These are phyloP conservation scores for Inga laurina DNA, from an alignment of 306 rosid species.

Conservation along the genomic window DNA sequence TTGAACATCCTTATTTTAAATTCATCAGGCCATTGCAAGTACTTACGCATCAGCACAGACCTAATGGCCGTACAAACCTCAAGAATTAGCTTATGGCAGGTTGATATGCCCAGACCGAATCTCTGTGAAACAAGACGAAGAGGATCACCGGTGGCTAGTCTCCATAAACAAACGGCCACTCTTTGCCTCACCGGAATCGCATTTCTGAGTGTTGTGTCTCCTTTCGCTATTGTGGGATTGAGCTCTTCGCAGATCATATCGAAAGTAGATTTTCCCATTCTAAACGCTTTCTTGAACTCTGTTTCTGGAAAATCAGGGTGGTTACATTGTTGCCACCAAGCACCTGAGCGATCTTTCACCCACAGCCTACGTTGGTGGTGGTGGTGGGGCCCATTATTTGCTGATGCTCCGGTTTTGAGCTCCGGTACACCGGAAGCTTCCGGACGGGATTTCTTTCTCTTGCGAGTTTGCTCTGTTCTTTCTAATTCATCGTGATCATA, in stretches of 20 bases:
- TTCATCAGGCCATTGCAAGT: conserved; percentile 85
- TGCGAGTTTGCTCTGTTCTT: conserved; percentile 45
- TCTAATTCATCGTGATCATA: conserved; percentile 50
- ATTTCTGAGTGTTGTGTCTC: conserved; percentile 73
- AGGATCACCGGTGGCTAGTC: conserved; percentile 95
- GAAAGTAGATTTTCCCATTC: conserved; percentile 85
- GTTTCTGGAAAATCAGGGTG: conserved; percentile 76
- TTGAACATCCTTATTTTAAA: conserved; percentile 45
- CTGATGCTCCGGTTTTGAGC: conserved; percentile 30
- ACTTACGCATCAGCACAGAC: conserved; percentile 82
- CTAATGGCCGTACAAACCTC: conserved; percentile 91
- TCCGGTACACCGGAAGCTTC: conserved; percentile 37
- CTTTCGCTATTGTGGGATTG: conserved; percentile 81
- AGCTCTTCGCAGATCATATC: conserved; percentile 81
- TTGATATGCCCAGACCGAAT: conserved; percentile 90
- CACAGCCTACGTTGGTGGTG: conserved; percentile 62
- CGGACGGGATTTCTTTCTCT: conserved; percentile 52
- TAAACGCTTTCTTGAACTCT: conserved; percentile 79
- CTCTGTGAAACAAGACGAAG: conserved; percentile 78
- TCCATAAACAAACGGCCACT: conserved; percentile 91
- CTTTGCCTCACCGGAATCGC: conserved; percentile 92
- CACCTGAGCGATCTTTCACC: conserved; percentile 94
- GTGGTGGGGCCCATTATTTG: conserved; percentile 23
- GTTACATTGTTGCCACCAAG: conserved; percentile 98
- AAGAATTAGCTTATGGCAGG: conserved; percentile 88